phyloP scores from a whole-genome alignment of 208 protist genomes.

The Entamoeba moshkovskii region DNA sequence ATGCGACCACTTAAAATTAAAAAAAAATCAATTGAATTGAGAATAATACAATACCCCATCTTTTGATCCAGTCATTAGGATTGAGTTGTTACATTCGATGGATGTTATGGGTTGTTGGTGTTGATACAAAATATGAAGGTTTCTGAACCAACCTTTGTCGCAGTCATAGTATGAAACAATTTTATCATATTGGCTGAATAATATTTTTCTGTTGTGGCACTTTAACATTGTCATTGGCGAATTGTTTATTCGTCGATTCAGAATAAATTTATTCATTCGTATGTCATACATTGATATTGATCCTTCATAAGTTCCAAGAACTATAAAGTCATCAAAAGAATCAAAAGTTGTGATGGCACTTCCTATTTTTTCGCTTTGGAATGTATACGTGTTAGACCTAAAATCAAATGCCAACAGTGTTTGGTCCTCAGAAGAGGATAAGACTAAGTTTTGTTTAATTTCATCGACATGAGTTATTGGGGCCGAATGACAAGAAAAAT shows the following conservation, averaged over 20 bases:
- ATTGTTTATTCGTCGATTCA: not conserved
- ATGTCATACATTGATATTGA: not conserved
- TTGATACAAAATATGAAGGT: not conserved
- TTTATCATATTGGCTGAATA: not conserved
- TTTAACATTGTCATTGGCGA: not conserved
- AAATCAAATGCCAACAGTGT: not conserved
- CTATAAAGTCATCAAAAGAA: not conserved
- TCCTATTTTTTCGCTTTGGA: not conserved
- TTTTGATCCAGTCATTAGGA: not conserved
- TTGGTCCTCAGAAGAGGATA: not conserved
- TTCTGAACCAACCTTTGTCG: not conserved
- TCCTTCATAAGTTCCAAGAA: not conserved
- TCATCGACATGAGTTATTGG: not conserved
- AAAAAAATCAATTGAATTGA: too few relatives aligned
- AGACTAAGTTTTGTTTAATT: not conserved
- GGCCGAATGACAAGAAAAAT: not conserved
- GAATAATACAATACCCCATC: not conserved
- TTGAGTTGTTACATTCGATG: not conserved
- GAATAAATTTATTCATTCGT: not conserved
- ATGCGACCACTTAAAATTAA: too few relatives aligned
- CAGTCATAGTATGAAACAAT: not conserved
- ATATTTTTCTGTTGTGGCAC: not conserved
- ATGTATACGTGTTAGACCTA: not conserved
- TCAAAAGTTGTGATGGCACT: not conserved
- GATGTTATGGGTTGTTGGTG: not conserved